Percentiles rank a stretch among this genome's conserved stretches.
Conservation (phyloP, 345 rosid species). For the Lepidium didymum region DNA sequence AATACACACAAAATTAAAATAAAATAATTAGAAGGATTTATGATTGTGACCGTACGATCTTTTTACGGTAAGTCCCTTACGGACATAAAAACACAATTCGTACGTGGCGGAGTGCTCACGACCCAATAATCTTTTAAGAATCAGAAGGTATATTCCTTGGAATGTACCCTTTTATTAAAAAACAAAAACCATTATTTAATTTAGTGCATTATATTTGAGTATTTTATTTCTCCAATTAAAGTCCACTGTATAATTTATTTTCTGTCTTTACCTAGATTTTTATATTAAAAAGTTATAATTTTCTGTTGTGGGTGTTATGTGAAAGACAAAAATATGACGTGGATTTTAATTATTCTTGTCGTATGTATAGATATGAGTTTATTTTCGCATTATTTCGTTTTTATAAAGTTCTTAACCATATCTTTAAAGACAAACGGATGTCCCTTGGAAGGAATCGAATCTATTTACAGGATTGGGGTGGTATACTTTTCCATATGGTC, state of each 20-base stretch:
- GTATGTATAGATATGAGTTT: neutral
- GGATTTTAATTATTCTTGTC: constrained; percentile 22
- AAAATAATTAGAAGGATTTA: neutral
- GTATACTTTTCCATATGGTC: too few species aligned
- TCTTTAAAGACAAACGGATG: too few species aligned
- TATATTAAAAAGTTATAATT: neutral
- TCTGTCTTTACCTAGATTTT: constrained; percentile 13
- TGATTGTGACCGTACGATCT: constrained; percentile 16
- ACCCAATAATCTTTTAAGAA: neutral
- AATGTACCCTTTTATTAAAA: constrained; percentile 19
- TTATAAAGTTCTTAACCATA: constrained; percentile 1
- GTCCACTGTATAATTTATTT: neutral
- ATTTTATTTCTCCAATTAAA: constrained; percentile 5
- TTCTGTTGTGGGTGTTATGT: constrained; percentile 16
- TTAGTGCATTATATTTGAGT: too few species aligned
- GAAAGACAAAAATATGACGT: constrained; percentile 15
- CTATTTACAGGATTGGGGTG: too few species aligned
- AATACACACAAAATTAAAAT: neutral
- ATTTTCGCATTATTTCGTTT: constrained; percentile 8
- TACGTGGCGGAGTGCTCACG: constrained; percentile 24
- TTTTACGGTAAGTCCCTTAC: constrained; percentile 2
- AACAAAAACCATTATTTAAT: too few species aligned
- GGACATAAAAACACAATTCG: neutral
- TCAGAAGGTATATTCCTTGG: constrained; percentile 26
- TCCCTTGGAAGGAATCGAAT: too few species aligned